Evolutionary conservation across 768 basidiomycete species (phyloP).

Genomic region (Chalciporus piperatus): DNA sequence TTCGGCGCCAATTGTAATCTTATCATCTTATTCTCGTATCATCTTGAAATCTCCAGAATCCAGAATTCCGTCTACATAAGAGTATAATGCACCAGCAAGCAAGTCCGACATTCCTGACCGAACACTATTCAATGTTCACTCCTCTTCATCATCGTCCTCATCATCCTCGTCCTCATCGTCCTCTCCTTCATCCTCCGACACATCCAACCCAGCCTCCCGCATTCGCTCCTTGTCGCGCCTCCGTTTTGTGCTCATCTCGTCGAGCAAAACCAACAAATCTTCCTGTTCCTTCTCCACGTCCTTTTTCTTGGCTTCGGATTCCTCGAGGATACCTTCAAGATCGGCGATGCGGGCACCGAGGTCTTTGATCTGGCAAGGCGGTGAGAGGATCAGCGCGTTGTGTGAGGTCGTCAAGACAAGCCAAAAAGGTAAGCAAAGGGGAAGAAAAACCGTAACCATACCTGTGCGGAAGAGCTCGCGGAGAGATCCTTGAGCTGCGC

Average conservation of each 20-base stretch:
- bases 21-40: background rate
- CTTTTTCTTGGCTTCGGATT: slow-evolving; percentile 61
- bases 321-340: slow-evolving; percentile 47
- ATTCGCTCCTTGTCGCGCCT: slow-evolving; percentile 79
- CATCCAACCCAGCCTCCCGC: slow-evolving; percentile 72
- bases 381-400: background rate
- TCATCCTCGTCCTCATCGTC: slow-evolving; percentile 59
- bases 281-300: slow-evolving; percentile 97
- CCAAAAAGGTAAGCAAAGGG: background rate
- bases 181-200: slow-evolving; percentile 78
- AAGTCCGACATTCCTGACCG: background rate
- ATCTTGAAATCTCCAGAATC: background rate
- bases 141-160: slow-evolving; percentile 28
- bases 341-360: slow-evolving; percentile 46
- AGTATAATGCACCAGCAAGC: background rate
- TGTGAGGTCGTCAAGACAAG: background rate
- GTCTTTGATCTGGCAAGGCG: slow-evolving; percentile 37
- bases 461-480: slow-evolving; percentile 38
- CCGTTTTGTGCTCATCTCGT: slow-evolving; percentile 87
- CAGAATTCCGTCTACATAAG: background rate
- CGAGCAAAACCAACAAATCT: slow-evolving; percentile 88
- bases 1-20: background rate
- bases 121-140: background rate
- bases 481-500: slow-evolving; percentile 48
- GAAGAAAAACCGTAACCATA: slow-evolving; percentile 14